A percentile compares a stretch with the other conserved stretches of the same genome.
Conservation (phyloP, 2,329 filamentous ascomycete species). For the Diaporthe sp. region DNA sequence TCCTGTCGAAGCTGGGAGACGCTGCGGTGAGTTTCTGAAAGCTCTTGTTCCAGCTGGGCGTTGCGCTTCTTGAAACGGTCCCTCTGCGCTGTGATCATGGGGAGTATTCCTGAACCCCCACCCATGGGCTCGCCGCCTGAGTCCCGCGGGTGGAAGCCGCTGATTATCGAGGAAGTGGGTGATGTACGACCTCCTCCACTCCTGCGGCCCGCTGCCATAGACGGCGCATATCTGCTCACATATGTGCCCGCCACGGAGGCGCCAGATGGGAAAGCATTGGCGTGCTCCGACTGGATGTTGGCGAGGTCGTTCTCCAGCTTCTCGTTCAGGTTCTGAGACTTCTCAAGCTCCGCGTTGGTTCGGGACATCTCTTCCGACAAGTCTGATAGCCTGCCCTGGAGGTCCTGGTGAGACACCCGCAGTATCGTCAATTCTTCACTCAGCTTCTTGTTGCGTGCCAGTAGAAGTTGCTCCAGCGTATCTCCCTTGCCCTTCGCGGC, state of each 20-base stretch:
- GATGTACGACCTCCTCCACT: conserved; percentile 74
- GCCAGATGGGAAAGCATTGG: conserved; percentile 87
- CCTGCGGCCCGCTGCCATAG: conserved; percentile 70
- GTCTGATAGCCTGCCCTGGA: conserved; percentile 82
- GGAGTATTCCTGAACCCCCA: conserved; percentile 87
- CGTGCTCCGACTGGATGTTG: conserved; percentile 85
- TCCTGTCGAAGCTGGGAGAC: conserved; percentile 91
- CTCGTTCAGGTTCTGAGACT: conserved; percentile 84
- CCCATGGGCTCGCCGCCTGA: conserved; percentile 73
- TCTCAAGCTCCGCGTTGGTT: conserved; percentile 88
- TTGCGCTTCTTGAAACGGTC: conserved; percentile 99
- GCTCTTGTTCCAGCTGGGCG: conserved; percentile 87
- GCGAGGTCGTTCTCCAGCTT: conserved; percentile 94
- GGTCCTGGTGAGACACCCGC: conserved; percentile 92
- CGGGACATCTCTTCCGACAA: conserved; percentile 87
- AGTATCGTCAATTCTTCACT: conserved; percentile 93
- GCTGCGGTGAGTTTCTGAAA: conserved; percentile 84
- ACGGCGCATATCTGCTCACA: conserved; percentile 80
- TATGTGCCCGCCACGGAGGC: conserved; percentile 96
- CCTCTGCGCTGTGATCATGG: conserved; percentile 97
- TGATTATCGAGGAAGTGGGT: conserved; percentile 97
- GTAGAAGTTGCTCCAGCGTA: conserved; percentile 88
- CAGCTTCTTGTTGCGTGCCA: conserved; percentile 96
- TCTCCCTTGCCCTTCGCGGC: conserved; percentile 75
- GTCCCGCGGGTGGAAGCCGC: conserved; percentile 85